Percentiles rank a stretch among this genome's conserved stretches.
Evolutionary conservation across 2,329 filamentous ascomycete species (phyloP).

Genomic region (Nothopassalora personata): DNA sequence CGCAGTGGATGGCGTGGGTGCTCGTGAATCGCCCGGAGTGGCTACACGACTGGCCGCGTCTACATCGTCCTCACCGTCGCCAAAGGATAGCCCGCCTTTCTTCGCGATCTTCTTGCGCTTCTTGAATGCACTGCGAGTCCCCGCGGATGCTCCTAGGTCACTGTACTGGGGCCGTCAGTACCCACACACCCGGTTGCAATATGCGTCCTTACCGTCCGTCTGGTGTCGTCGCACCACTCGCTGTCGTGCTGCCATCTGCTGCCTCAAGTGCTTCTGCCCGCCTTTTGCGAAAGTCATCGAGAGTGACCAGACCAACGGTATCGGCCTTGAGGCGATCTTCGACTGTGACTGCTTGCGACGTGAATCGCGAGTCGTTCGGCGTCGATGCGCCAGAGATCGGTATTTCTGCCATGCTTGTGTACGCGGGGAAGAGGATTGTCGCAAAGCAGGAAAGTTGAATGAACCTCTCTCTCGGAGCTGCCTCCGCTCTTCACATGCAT

Average conservation of each 20-base stretch:
- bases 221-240: constrained; percentile 54
- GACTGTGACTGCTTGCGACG: constrained; percentile 67
- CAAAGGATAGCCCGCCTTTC: constrained; percentile 64
- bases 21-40: background rate
- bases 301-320: constrained; percentile 83
- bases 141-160: constrained; percentile 44
- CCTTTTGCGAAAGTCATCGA: constrained; percentile 92
- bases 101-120: constrained; percentile 50
- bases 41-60: background rate
- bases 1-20: background rate
- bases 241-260: constrained; percentile 45
- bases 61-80: constrained; percentile 60
- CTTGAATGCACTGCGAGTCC: constrained; percentile 37
- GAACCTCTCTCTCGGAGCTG: background rate
- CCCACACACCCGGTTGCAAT: constrained; percentile 3
- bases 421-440: background rate
- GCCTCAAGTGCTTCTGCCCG: constrained; percentile 92
- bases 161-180: constrained; percentile 56
- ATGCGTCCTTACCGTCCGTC: constrained; percentile 53
- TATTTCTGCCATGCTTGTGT: constrained; percentile 15
- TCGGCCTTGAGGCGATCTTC: constrained; percentile 78
- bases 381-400: constrained; percentile 20
- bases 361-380: constrained; percentile 54
- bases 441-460: background rate
- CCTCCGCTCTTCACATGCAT: constrained; percentile 4